Percentiles rank a stretch among this genome's conserved stretches.
Conservation (phyloP, 2,329 filamentous ascomycete species). For the Verticillium albo-atrum region DNA sequence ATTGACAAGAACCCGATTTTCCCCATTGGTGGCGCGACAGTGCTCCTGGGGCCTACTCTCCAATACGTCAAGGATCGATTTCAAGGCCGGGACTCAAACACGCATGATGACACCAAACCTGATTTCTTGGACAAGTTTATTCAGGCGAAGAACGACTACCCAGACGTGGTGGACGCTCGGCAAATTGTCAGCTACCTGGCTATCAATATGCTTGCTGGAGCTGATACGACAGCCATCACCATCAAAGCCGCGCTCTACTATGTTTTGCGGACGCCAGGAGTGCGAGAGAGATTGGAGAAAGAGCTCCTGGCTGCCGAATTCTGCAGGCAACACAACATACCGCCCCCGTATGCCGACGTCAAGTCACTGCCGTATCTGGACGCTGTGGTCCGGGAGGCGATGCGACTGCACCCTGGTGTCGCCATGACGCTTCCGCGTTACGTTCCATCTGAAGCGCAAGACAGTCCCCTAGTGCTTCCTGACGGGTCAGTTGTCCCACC, state of each 20-base stretch:
- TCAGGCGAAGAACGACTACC: conserved; percentile 25
- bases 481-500: conserved; percentile 46
- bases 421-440: conserved; percentile 40
- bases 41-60: conserved; percentile 9
- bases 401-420: conserved; percentile 52
- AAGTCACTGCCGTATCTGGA: conserved; percentile 50
- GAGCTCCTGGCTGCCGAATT: conserved; percentile 41
- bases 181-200: background rate
- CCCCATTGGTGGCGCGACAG: conserved; percentile 16
- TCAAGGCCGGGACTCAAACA: conserved; percentile 8
- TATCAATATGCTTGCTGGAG: conserved; percentile 41
- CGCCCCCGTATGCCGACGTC: conserved; percentile 36
- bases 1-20: conserved; percentile 45
- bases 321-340: conserved; percentile 14
- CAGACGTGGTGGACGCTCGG: conserved; percentile 14
- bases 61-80: conserved; percentile 6
- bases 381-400: conserved; percentile 51
- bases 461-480: conserved; percentile 32
- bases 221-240: conserved; percentile 55
- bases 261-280: conserved; percentile 35
- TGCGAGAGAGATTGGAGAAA: conserved; percentile 32
- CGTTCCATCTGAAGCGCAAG: conserved; percentile 26
- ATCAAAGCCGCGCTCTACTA: conserved; percentile 54
- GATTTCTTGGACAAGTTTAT: conserved; percentile 29
- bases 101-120: conserved; percentile 8